Evolutionary conservation across 2,329 filamentous ascomycete genomes (phyloP), one percentile per base, ranked within the genome.

Genomic region (Colletotrichum abscissum): DNA sequence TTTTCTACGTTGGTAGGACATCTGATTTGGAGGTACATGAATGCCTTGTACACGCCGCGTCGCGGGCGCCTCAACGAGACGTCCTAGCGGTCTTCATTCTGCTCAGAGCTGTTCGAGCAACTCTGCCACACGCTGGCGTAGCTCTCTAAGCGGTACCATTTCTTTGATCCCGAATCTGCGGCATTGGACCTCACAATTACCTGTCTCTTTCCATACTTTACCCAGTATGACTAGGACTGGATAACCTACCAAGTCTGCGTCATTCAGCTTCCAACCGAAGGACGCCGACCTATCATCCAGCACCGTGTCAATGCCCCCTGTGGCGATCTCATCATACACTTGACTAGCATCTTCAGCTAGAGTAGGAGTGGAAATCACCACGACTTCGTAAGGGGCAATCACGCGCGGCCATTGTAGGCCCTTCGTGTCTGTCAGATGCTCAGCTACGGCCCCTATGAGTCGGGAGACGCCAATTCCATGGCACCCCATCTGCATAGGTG

Each of bases 381-480:
- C 86, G 0, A 91, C 91, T 77, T 96, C 92, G 78, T 93, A 98
- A 0, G 97, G 97, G 2, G 97, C 94, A 75, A 98, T 95, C 11
- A 86, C 91, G 6, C 92, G 87, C 0, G 97, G 97, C 97, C 97
- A 99, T 78, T 94, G 95, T 8, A 98, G 87, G 0, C 95, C 97
- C 78, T 86, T 89, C 3, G 87, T 79, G 76, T 97, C 94, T 0
- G 91, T 88, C 11, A 95, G 86, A 52, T 92, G 89, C 75, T 96
- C 92, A 1, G 95, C 95, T 1, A 97, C 91, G 1, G 97, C 95
- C 9, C 93, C 95, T 74, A 99, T 92, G 77, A 99, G 92, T 57
- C 97, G 92, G 5, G 95, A 97, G 22, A 99, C 91, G 1, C 97
- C 97, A 74, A 99, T 97, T 1, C 97, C 97, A 80, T 98, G 95